Evolutionary conservation across 345 rosid genomes (phyloP), one percentile per base, ranked within the genome.

Genomic region (Diplotaxis tenuifolia): DNA sequence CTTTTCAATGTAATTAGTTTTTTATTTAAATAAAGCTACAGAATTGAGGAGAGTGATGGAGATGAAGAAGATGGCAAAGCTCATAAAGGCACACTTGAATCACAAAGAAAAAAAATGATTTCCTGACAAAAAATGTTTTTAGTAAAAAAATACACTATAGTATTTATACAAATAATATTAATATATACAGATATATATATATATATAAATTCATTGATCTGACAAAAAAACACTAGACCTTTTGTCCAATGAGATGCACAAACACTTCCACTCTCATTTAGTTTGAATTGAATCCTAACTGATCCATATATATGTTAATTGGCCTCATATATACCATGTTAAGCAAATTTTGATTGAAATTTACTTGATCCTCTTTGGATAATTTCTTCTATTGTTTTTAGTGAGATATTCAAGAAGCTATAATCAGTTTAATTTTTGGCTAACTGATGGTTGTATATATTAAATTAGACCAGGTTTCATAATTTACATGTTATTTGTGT

Each of bases 11-110:
- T 27, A 18, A 19, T 54, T 73, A 45, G 19, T 55, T 55, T 65
- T 9, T 9, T 20, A 9, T 9, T 20, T 18, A 29, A 20, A 32
- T 32, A 66, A 31, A 58, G 0, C 52, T 67, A 12, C 23, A 67
- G 54, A 66, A 60, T 18, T 67, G 45, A 60, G 60, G 42, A 32
- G 68, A 67, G 65, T 7, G 18, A 27, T 20, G 72, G 25, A 50
- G 12, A 21, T 57, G 20, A 58, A 45, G 53, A 49, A 31, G 32
- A 60, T 34, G 14, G 54, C 53, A 59, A 47, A 60, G 47, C 67
- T 65, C 71, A 56, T 45, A 56, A 27, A 47, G 38, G 25, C 49
- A 74, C 22, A 68, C 25, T 2, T 67, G 34, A 61, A 57, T 47
- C 27, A 68, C 23, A 60, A 60, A 34, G 61, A 15, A 25, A 21